Conservation (phyloP, 2,329 filamentous ascomycete species). For the Penicillium sp. region DNA sequence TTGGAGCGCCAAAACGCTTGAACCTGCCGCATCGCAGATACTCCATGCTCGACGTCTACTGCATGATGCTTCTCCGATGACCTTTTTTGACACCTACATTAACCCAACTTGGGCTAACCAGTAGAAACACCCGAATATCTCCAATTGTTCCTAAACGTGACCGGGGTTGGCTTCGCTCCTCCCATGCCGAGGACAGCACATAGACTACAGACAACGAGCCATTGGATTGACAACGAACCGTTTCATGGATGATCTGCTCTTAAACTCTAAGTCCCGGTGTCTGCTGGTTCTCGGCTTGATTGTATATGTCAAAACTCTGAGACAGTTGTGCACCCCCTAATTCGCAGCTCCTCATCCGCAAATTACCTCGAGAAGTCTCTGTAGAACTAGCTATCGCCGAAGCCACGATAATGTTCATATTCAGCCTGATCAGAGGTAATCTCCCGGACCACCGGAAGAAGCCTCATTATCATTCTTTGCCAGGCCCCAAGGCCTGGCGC, state of each 20-base stretch:
- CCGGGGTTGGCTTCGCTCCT: neutral
- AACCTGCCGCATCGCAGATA: neutral
- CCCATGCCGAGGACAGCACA: neutral
- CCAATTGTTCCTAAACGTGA: neutral
- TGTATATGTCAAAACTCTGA: constrained; percentile 2
- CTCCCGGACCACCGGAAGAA: neutral
- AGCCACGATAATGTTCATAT: neutral
- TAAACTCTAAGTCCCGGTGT: constrained; percentile 20
- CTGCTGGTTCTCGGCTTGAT: constrained; percentile 2
- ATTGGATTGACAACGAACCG: constrained; percentile 14
- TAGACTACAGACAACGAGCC: neutral
- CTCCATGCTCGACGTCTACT: neutral
- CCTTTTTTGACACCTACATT: neutral
- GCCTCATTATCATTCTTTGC: neutral
- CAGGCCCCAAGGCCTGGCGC: neutral
- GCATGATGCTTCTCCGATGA: neutral
- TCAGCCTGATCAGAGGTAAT: neutral
- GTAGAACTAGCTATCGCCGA: neutral
- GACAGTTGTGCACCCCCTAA: neutral
- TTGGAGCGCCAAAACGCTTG: neutral
- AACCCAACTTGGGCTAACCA: neutral
- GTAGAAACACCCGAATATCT: neutral
- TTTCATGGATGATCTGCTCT: constrained; percentile 9
- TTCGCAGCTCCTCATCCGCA: neutral
- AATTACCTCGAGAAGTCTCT: too few species aligned